Base-by-base conservation (phyloP, 2,329 filamentous ascomycete genomes). In the Myotisia sp. region DNA sequence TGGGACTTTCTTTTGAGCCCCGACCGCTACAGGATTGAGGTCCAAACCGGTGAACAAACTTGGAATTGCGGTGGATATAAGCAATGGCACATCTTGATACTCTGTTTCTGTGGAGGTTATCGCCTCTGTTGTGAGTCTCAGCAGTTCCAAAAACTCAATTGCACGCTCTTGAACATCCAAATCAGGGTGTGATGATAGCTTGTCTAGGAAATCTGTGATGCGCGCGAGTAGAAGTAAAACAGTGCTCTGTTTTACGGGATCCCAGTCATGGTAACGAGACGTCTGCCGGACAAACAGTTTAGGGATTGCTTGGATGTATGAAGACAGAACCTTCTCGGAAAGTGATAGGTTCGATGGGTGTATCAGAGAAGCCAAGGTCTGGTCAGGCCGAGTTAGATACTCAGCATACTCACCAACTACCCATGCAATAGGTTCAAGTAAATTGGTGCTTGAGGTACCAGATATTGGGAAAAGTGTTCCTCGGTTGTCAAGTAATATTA, bases 131-230 rank as follows among this genome's bases (percentile, higher is more conserved):
- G 83, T 84, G 28, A 98, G 66, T 38, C 84, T 84, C 48, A 95
- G 72, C 8, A 95, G 67, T 52, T 98, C 90, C 0, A 85, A 70
- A 47, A 93, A 92, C 51, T 94, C 86, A 1, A 94, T 86, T 3
- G 86, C 79, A 37, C 90, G 74, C 55, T 95, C 90, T 58, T 98
- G 90, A 3, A 98, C 85, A 52, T 98, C 90, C 1, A 98, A 67
- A 47, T 76, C 83, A 0, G 87, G 86, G 53, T 95, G 84, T 26
- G 77, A 67, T 0, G 76, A 74, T 10, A 95, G 58, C 1, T 76
- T 72, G 47, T 95, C 86, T 14, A 93, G 63, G 30, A 82, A 79
- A 52, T 90, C 74, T 13, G 92, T 71, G 5, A 94, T 74, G 2
- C 85, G 74, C 18, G 81, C 79, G 58, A 92, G 75, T 16, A 92